These are phyloP conservation scores for Cutaneotrichosporon cyanovorans DNA, from an alignment of 1,284 basidiomycete genomes.

Conservation along the genomic window DNA sequence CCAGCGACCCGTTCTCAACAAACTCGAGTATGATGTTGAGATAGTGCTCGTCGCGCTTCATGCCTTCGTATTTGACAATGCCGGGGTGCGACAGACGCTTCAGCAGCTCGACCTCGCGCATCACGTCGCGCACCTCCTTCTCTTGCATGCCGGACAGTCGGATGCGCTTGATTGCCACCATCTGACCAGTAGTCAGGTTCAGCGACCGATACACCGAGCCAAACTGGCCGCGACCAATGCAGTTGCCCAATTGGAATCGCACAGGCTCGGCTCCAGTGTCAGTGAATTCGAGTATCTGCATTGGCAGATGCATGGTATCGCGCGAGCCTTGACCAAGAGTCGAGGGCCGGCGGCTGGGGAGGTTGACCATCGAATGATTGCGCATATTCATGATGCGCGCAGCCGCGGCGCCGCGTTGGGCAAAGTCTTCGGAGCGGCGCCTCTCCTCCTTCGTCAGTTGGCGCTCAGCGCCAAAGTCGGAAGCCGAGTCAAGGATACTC, in stretches of 20 bases:
- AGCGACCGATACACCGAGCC: constrained; percentile 89
- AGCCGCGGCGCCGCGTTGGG: neutral
- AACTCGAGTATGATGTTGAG: constrained; percentile 91
- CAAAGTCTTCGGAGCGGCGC: constrained; percentile 28
- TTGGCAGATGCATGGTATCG: constrained; percentile 50
- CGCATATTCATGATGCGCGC: constrained; percentile 20
- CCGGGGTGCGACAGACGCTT: constrained; percentile 82
- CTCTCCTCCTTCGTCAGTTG: constrained; percentile 17
- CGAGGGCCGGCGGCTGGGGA: constrained; percentile 19
- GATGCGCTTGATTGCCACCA: constrained; percentile 91
- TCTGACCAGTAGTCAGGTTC: constrained; percentile 83
- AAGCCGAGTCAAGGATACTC: constrained; percentile 1
- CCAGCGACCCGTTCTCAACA: constrained; percentile 86
- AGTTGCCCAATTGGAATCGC: constrained; percentile 88
- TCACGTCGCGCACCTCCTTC: constrained; percentile 74
- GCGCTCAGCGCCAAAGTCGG: neutral
- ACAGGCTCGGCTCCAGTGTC: constrained; percentile 67
- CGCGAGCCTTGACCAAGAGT: constrained; percentile 21
- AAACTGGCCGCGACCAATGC: constrained; percentile 92
- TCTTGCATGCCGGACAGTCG: constrained; percentile 76
- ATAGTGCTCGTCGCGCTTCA: constrained; percentile 78
- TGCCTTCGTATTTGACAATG: constrained; percentile 89
- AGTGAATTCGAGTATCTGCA: constrained; percentile 68
- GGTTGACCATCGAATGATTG: constrained; percentile 33
- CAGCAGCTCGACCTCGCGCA: constrained; percentile 83